Base-by-base conservation (phyloP, 2,329 filamentous ascomycete species). In the Penicillium brasilianum region DNA sequence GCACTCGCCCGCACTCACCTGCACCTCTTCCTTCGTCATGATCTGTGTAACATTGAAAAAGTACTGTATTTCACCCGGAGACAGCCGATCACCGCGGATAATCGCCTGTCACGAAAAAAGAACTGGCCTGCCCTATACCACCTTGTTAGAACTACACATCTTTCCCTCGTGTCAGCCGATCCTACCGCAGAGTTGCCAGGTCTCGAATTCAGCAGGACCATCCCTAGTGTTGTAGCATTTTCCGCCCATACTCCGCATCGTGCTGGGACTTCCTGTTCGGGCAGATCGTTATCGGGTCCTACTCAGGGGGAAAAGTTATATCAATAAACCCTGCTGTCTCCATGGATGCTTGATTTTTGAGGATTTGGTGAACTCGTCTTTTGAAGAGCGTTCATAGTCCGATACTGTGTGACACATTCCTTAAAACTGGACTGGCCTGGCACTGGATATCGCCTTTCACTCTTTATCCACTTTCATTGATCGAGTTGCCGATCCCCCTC, bases 31-130 rank as follows among this genome's bases (percentile, higher is more conserved):
- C 11, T 9, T 1, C 14, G 2, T 2, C 6, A 3, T 2, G 1
- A 13, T 36, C 9, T 2, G n/a, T 37, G 58, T 46, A 46, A 30
- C 6, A 9, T 5, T 10, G 39, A 28, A 58, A 53, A 18, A 34
- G 50, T 55, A 46, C 20, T 10, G 54, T 54, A 16, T 18, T 43
- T 10, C 10, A n/a, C 65, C 65, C 69, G 70, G 70, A 71, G 66
- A 51, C 58, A 64, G 69, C 66, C 70, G 70, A 59, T 48, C 44
- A 51, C 65, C 66, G 69, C 44, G 34, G 14, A 32, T 25, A 56
- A 7, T n/a, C 52, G 43, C 16, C 20, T 22, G 34, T 25, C 34
- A 3, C 28, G 7, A 9, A 34, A 34, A 32, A 28, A 28, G 25
- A 28, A 28, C 25, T 28, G 30, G 22, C 20, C 16, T 13, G 14